Conservation (phyloP, 768 basidiomycete species). For the Sutorius australiensis region DNA sequence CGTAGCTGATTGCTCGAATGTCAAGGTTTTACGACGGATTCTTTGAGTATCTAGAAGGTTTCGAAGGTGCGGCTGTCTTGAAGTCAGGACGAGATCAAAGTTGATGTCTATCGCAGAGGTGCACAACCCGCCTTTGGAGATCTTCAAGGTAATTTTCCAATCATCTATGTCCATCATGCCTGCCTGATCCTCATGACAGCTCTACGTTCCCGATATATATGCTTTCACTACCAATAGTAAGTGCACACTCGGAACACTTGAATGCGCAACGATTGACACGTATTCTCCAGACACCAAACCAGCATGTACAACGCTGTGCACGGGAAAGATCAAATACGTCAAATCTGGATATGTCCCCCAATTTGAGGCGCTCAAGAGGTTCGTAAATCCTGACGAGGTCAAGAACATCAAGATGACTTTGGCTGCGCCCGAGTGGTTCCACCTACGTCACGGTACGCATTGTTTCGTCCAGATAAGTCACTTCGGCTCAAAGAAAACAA, state of each 20-base stretch:
- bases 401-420: constrained; percentile 67
- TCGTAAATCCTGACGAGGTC: constrained; percentile 60
- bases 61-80: constrained; percentile 18
- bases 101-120: constrained; percentile 18
- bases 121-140: constrained; percentile 21
- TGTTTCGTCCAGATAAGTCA: background rate
- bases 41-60: constrained; percentile 25
- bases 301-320: constrained; percentile 21
- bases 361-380: constrained; percentile 55
- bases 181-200: constrained; percentile 7
- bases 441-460: constrained; percentile 56
- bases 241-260: background rate
- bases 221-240: constrained; percentile 21
- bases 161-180: too few relatives aligned
- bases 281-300: constrained; percentile 18
- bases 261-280: background rate
- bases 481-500: background rate
- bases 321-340: constrained; percentile 62
- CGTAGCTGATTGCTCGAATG: background rate
- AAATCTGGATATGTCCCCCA: constrained; percentile 61
- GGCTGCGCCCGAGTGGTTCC: constrained; percentile 70
- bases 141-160: constrained; percentile 20
- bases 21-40: constrained; percentile 29
- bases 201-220: constrained; percentile 24
- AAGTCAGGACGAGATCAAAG: background rate